Percentiles rank a stretch among this genome's conserved stretches.
These are phyloP conservation scores for Russula abietina DNA, from an alignment of 768 basidiomycete genomes.

Conservation along the genomic window DNA sequence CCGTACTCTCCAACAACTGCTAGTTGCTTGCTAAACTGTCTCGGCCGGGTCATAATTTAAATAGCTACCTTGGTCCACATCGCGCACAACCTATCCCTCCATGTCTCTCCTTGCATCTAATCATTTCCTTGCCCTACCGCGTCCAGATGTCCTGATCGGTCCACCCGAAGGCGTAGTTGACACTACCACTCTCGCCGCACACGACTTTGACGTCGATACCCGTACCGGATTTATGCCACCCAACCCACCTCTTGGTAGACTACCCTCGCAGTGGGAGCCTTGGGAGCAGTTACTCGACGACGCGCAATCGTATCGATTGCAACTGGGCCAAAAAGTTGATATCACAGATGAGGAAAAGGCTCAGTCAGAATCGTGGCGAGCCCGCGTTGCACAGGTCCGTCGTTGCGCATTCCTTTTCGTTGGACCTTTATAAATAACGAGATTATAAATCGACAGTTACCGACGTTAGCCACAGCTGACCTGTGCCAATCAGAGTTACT, in stretches of 20 bases:
- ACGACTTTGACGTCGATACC: conserved; percentile 81
- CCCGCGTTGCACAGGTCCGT: conserved; percentile 36
- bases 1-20: too few species aligned
- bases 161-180: conserved; percentile 31
- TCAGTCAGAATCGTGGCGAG: conserved; percentile 39
- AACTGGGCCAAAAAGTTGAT: conserved; percentile 40
- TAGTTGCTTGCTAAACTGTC: too few species aligned
- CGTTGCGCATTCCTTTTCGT: conserved; percentile 10
- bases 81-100: too few species aligned
- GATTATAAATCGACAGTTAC: conserved; percentile 33
- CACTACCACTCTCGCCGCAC: conserved; percentile 36
- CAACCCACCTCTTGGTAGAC: conserved; percentile 55
- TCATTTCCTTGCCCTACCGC: conserved; percentile 35
- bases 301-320: conserved; percentile 45
- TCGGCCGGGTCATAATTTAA: not conserved
- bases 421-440: not conserved
- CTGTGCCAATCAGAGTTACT: conserved; percentile 39
- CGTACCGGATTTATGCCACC: conserved; percentile 90
- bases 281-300: conserved; percentile 65
- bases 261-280: conserved; percentile 55
- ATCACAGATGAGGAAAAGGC: conserved; percentile 31
- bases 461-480: conserved; percentile 34
- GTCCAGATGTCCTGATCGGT: conserved; percentile 30
- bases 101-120: conserved; percentile 23
- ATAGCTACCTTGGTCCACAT: not conserved